Evolutionary conservation across 1,139 yeast species (phyloP), one percentile per base, ranked within the genome.

Genomic region (Sugiyamaella japonica): DNA sequence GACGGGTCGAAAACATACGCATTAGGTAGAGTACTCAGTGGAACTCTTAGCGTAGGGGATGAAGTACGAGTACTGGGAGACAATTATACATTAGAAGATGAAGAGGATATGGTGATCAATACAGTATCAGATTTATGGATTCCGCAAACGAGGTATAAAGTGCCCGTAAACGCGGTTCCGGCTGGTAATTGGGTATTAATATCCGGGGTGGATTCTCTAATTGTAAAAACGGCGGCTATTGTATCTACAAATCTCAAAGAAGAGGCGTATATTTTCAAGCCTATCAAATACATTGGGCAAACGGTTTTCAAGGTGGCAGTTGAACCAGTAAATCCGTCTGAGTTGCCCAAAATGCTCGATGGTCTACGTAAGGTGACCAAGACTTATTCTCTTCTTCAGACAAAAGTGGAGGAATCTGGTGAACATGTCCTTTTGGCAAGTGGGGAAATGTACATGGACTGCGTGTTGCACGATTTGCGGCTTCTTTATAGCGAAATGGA

Each of bases 401-500:
- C 89, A 7, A 82, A 79, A 59, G 91, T 87, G 0, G 97, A 89
- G 67, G 96, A 88, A 61, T 86, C 91, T 55, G 97, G 98, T 1
- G 98, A 91, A 64, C 89, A 86, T 67, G 83, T 85, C 0, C 68
- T 95, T 1, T 66, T 84, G 29, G 97, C 95, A 0, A 82, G 90
- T 2, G 99, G 99, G 3, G 99, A 95, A 66, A 66, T 93, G 15
- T 89, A 88, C 66, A 70, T 95, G 72, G 99, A 95, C 69, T 88
- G 95, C 62, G 74, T 87, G 29, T 69, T 95, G 52, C 89, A 85
- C 69, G 97, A 89, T 65, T 71, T 93, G 47, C 75, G 98, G 59
- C 69, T 74, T 16, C 68, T 84, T 58, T 80, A 77, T 66, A 80
- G 87, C 0, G 82, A 81, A 47, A 76, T 90, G 50, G 88, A 86